phyloP scores from a whole-genome alignment of 768 basidiomycete species.

The Melanogaster broomeanus region DNA sequence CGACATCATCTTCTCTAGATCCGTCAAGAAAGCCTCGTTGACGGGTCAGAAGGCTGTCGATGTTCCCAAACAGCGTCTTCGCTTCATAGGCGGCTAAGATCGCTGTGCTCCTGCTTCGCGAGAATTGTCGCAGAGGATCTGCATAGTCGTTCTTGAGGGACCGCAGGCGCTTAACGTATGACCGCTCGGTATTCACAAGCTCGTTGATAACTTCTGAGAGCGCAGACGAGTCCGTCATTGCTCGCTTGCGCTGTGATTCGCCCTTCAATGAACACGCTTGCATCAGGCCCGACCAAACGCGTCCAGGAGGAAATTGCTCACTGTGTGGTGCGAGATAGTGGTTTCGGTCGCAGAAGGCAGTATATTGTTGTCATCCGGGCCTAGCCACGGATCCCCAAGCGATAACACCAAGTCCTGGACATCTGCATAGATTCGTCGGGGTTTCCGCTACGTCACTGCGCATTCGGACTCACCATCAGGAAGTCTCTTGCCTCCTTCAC shows the following conservation, averaged over 20 bases:
- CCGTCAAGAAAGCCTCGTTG: constrained; percentile 84
- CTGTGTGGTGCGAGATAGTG: constrained; percentile 40
- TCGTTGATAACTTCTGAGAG: constrained; percentile 80
- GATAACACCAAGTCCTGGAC: constrained; percentile 79
- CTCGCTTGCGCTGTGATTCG: constrained; percentile 47
- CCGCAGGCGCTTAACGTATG: constrained; percentile 82
- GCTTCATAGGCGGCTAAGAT: constrained; percentile 92
- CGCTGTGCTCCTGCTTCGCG: constrained; percentile 79
- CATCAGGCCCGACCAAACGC: constrained; percentile 11
- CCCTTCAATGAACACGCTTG: constrained; percentile 20
- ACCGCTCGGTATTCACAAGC: constrained; percentile 84
- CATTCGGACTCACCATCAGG: constrained; percentile 55
- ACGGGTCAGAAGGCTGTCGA: constrained; percentile 86
- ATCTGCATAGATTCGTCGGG: constrained; percentile 44
- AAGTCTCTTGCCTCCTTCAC: constrained; percentile 67
- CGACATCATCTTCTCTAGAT: constrained; percentile 82
- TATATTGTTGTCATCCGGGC: constrained; percentile 50
- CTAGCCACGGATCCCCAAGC: constrained; percentile 65
- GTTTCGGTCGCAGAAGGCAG: constrained; percentile 43
- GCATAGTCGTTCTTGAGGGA: constrained; percentile 89
- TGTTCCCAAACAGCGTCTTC: constrained; percentile 90
- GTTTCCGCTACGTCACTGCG: constrained; percentile 1
- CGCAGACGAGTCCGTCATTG: constrained; percentile 63
- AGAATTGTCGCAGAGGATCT: constrained; percentile 85
- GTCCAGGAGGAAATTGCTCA: constrained; percentile 35